Conservation (phyloP, 495 filamentous ascomycete genomes). For the Penicillium bovifimosum region DNA sequence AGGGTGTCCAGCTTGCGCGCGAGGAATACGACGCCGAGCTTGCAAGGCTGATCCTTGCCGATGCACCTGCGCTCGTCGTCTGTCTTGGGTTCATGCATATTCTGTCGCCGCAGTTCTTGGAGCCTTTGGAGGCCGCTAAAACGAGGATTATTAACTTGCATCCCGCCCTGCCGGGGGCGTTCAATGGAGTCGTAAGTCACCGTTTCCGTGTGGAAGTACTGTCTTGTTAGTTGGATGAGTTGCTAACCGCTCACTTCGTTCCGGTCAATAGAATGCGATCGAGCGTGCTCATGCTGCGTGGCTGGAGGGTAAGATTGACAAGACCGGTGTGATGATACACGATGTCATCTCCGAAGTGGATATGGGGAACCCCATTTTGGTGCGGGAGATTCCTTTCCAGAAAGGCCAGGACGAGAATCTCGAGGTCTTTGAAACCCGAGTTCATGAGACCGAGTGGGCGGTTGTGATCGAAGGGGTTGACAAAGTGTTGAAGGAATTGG, state of each 20-base stretch:
- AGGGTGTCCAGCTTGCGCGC: conserved; percentile 49
- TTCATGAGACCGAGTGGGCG: conserved; percentile 65
- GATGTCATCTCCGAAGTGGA: conserved; percentile 83
- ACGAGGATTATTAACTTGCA: conserved; percentile 83
- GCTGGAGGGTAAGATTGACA: conserved; percentile 62
- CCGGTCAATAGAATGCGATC: conserved; percentile 53
- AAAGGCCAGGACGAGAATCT: conserved; percentile 57
- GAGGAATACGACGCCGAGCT: conserved; percentile 76
- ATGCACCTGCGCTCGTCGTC: conserved; percentile 66
- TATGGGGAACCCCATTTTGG: conserved; percentile 68
- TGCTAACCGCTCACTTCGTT: not conserved
- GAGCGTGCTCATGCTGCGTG: conserved; percentile 72
- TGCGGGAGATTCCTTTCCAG: conserved; percentile 63
- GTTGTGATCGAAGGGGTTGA: conserved; percentile 64
- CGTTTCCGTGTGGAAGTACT: not conserved
- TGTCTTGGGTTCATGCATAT: conserved; percentile 53
- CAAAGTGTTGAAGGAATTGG: conserved; percentile 47
- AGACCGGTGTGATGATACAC: conserved; percentile 92
- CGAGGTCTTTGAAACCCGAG: conserved; percentile 60
- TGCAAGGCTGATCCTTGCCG: conserved; percentile 62
- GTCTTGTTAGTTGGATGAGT: not conserved
- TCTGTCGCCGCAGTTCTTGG: conserved; percentile 57
- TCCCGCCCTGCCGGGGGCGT: conserved; percentile 69
- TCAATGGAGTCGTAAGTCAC: conserved; percentile 61
- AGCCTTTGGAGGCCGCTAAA: conserved; percentile 53